phyloP scores from a whole-genome alignment of 139 green algal species.

The Chlorella sp. region DNA sequence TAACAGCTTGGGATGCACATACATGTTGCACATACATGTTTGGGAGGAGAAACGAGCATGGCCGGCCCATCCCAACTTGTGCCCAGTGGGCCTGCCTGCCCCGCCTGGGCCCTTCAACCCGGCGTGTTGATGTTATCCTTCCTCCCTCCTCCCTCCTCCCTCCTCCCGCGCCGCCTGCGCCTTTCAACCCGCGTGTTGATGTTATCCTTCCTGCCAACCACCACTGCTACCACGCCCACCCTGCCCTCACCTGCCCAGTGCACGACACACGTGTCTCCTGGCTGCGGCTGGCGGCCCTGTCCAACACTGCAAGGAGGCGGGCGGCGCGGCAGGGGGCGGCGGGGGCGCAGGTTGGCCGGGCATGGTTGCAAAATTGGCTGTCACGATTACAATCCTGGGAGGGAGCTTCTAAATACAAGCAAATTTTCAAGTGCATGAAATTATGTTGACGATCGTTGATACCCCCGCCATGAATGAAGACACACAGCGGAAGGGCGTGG shows the following conservation, averaged over 20 bases:
- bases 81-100: too few relatives aligned
- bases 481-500: too few relatives aligned
- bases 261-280: conserved; percentile 52
- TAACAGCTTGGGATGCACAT: too few relatives aligned
- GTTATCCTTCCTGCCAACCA: not conserved
- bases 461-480: not conserved
- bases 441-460: not conserved
- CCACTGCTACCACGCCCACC: not conserved
- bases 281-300: conserved; percentile 20
- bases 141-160: too few relatives aligned
- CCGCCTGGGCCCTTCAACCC: not conserved
- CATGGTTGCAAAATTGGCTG: not conserved
- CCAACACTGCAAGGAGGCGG: conserved; percentile 49
- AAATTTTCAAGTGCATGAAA: not conserved
- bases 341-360: conserved; percentile 16
- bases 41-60: not conserved
- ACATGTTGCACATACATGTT: too few relatives aligned
- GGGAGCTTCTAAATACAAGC: too few relatives aligned
- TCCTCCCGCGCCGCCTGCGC: not conserved
- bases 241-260: conserved; percentile 60
- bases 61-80: not conserved
- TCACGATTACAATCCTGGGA: too few relatives aligned
- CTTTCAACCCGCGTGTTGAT: not conserved
- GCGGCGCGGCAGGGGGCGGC: conserved; percentile 37
- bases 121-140: not conserved